Evolutionary conservation across 768 basidiomycete species (phyloP).

Genomic region (Termitomyces sp.): DNA sequence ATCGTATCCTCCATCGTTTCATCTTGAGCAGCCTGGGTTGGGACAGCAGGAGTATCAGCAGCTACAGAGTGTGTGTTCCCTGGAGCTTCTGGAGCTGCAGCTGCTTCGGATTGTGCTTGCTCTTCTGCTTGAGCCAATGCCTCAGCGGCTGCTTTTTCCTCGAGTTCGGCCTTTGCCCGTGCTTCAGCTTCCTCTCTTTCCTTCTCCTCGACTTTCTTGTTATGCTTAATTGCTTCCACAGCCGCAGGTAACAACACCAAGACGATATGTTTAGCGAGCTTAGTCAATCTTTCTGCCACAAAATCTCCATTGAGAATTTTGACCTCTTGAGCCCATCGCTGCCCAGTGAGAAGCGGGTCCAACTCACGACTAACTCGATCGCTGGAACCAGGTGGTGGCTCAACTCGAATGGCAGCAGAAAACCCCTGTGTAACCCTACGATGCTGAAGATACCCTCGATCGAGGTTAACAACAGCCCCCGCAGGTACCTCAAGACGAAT

Average conservation of each 20-base stretch:
- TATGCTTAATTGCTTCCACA: constrained; percentile 54
- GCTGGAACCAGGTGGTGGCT: constrained; percentile 42
- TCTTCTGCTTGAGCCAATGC: constrained; percentile 37
- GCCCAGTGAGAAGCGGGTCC: constrained; percentile 75
- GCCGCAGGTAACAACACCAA: constrained; percentile 80
- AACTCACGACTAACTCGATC: constrained; percentile 58
- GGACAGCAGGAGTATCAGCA: constrained; percentile 3
- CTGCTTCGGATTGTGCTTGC: constrained; percentile 24
- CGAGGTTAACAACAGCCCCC: constrained; percentile 56
- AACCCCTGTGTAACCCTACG: constrained; percentile 46
- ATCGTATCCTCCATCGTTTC: constrained; percentile 30
- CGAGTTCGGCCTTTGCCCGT: constrained; percentile 28
- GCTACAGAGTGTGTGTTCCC: constrained; percentile 12
- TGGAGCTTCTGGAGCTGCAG: constrained; percentile 26
- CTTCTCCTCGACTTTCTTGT: constrained; percentile 56
- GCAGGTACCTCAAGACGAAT: constrained; percentile 78
- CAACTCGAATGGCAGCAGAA: constrained; percentile 59
- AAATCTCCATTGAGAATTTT: constrained; percentile 79
- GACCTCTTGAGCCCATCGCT: constrained; percentile 88
- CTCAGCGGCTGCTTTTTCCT: constrained; percentile 21
- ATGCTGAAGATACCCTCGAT: constrained; percentile 47
- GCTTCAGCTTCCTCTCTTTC: constrained; percentile 41
- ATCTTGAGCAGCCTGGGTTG: constrained; percentile 20
- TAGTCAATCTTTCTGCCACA: constrained; percentile 59
- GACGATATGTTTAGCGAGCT: constrained; percentile 66